Percentiles rank a stretch among this genome's conserved stretches.
Conservation (phyloP, 805 yeast genomes). For the Saccharomyces kudriavzevii region DNA sequence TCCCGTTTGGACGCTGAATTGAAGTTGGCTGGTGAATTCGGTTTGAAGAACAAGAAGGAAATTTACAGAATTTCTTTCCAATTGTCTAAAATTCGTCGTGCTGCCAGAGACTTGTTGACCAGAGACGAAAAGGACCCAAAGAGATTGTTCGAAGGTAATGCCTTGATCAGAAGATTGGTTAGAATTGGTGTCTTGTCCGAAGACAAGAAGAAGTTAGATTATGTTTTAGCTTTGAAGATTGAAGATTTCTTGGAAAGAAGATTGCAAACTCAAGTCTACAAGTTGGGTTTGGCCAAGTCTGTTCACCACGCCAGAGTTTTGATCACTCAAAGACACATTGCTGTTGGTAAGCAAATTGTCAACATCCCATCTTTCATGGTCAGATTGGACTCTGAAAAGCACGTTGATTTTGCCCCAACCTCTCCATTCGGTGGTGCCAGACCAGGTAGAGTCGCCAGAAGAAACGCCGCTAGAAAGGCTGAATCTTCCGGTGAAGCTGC, state of each 20-base stretch:
- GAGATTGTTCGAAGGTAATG: constrained; percentile 99
- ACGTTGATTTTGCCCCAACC: constrained; percentile 97
- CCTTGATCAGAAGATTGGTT: constrained; percentile 98
- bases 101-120: constrained; percentile 99
- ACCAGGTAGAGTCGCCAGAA: constrained; percentile 99
- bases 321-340: constrained; percentile 98
- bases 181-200: constrained; percentile 98
- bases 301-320: constrained; percentile 99
- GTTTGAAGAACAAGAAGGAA: constrained; percentile 99
- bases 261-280: constrained; percentile 99
- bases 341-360: constrained; percentile 99
- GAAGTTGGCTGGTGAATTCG: constrained; percentile 99
- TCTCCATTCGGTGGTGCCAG: constrained; percentile 99
- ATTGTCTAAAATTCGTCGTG: constrained; percentile 99
- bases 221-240: constrained; percentile 93
- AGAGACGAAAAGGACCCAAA: constrained; percentile 99
- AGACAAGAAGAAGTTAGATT: constrained; percentile 99
- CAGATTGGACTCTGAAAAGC: constrained; percentile 99
- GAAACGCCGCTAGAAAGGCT: constrained; percentile 56
- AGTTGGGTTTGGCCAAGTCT: constrained; percentile 98
- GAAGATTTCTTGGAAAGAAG: constrained; percentile 99
- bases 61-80: constrained; percentile 99
- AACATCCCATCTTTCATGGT: constrained; percentile 98
- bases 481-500: constrained; percentile 60
- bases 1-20: constrained; percentile 99